Conservation (phyloP, 148 eudicot species). For the Spergularia marina region DNA sequence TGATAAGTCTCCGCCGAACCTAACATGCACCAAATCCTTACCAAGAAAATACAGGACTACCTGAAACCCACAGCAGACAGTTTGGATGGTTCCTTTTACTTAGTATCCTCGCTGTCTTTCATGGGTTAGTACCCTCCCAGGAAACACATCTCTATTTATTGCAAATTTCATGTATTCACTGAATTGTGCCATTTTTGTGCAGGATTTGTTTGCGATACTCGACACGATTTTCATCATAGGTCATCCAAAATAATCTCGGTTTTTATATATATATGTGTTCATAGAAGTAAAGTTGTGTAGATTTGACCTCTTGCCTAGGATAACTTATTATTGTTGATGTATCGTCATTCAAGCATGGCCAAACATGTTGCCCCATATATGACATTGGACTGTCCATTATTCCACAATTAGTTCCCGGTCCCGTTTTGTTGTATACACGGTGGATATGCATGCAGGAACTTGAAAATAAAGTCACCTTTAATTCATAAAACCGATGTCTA, state of each 20-base stretch:
- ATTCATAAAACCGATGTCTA: too few species aligned
- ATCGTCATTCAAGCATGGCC: background rate
- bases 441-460: too few species aligned
- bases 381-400: background rate
- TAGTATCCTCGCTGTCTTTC: slow-evolving; percentile 9
- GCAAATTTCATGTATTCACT: background rate
- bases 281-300: too few species aligned
- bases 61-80: background rate
- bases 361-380: slow-evolving; percentile 14
- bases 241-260: too few species aligned
- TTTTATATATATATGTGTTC: too few species aligned
- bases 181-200: slow-evolving; percentile 2
- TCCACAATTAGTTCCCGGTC: too few species aligned
- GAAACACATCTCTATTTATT: slow-evolving; percentile 6
- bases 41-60: background rate
- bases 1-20: background rate
- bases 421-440: too few species aligned
- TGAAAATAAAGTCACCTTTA: too few species aligned
- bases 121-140: slow-evolving; percentile 11
- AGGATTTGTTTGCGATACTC: background rate
- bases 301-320: too few species aligned
- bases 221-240: too few species aligned
- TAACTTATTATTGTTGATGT: too few species aligned
- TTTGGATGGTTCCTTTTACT: slow-evolving; percentile 4
- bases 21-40: slow-evolving; percentile 13